Evolutionary conservation across 768 basidiomycete species (phyloP).

Genomic region (Tylopilus intermedius): DNA sequence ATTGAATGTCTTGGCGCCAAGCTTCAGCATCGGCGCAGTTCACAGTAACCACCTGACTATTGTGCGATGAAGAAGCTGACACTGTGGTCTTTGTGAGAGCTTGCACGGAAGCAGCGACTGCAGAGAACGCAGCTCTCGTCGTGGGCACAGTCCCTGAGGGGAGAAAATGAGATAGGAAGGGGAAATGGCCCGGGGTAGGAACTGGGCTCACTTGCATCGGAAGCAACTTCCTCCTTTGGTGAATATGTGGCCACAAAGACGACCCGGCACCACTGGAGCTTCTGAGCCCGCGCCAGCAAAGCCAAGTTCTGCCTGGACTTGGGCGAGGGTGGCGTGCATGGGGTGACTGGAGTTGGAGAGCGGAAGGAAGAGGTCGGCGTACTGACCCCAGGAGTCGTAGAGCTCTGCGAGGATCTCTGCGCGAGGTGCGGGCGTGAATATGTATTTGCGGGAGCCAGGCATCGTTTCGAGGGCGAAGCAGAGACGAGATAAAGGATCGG

Average conservation of each 20-base stretch:
- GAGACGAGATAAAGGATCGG: constrained; percentile 67
- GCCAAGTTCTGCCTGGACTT: constrained; percentile 57
- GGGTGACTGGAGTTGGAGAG: constrained; percentile 59
- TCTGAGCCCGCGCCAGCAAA: constrained; percentile 58
- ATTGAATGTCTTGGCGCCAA: constrained; percentile 66
- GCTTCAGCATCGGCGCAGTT: constrained; percentile 89
- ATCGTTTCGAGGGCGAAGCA: constrained; percentile 75
- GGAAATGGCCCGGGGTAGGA: neutral
- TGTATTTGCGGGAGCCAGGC: constrained; percentile 74
- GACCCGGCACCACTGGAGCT: constrained; percentile 56
- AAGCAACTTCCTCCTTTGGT: constrained; percentile 90
- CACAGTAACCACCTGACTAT: constrained; percentile 90
- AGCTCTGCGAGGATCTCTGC: constrained; percentile 79
- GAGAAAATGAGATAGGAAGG: neutral
- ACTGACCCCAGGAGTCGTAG: constrained; percentile 74
- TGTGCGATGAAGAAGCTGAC: constrained; percentile 91
- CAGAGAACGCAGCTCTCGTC: constrained; percentile 91
- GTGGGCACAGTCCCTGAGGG: constrained; percentile 76
- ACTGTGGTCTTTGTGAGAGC: constrained; percentile 84
- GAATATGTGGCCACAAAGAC: constrained; percentile 81
- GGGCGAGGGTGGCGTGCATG: constrained; percentile 58
- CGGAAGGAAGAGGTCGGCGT: constrained; percentile 68
- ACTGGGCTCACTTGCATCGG: constrained; percentile 76
- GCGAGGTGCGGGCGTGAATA: constrained; percentile 67
- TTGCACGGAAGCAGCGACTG: constrained; percentile 81